Evolutionary conservation across 306 rosid species (phyloP).

Genomic region (Prunus dulcis): DNA sequence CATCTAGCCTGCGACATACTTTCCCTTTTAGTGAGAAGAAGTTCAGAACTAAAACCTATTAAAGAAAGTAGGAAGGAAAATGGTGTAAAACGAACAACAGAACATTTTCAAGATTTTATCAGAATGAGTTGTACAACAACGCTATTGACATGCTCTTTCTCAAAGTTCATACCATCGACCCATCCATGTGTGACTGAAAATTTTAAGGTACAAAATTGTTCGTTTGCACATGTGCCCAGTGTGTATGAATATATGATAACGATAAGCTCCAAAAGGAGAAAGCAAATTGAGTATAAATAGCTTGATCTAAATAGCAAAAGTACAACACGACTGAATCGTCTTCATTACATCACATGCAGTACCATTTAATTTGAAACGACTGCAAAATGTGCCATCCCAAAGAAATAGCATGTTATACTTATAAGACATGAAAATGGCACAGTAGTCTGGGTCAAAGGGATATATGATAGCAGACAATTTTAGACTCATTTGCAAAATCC

Average conservation of each 20-base stretch:
- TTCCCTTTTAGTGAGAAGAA: constrained; percentile 50
- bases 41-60: constrained; percentile 34
- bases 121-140: not conserved
- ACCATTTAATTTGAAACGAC: not conserved
- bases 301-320: not conserved
- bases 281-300: not conserved
- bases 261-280: not conserved
- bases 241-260: not conserved
- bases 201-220: not conserved
- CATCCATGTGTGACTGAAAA: not conserved
- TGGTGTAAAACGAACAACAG: constrained; percentile 21
- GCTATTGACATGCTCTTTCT: not conserved
- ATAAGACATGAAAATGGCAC: not conserved
- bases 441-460: not conserved
- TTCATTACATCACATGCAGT: not conserved
- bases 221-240: not conserved
- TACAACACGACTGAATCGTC: not conserved
- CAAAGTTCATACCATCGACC: not conserved
- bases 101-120: not conserved
- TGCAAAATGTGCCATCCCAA: not conserved
- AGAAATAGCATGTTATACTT: not conserved
- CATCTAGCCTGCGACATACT: constrained; percentile 75
- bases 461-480: not conserved
- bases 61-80: constrained; percentile 28
- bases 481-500: too few species aligned